Base-by-base conservation (phyloP, 495 filamentous ascomycete species). In the Trichoderma virens region DNA sequence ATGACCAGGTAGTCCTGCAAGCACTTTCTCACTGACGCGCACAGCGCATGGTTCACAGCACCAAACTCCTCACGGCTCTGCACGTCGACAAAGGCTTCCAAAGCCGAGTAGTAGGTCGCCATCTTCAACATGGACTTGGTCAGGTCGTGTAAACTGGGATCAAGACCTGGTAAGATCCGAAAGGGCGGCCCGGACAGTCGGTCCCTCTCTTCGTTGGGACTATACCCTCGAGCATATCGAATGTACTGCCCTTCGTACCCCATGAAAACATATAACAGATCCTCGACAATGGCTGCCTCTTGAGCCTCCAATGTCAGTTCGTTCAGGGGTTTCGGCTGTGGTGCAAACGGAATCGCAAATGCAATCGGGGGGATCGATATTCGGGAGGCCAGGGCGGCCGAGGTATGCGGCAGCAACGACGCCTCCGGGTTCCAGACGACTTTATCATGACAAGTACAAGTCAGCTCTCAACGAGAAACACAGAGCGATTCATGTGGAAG, bases 191-290 rank as follows among this genome's bases (percentile, higher is more conserved):
- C 94, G 1, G 85, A 80, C 61, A 98, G 77, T 20, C 92, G 86
- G 72, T 94, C 91, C 65, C 92, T 92, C 73, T 98, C 94, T 14
- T 86, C 82, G 6, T 82, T 74, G 0, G 94, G 91, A 65, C 96
- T 88, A 74, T 96, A 97, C 2, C 85, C 82, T 63, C 86, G 85
- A 41, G 81, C 80, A 68, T 91, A 98, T 65, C 92, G 91, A 67
- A 98, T 90, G 73, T 97, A 97, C 73, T 96, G 92, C 31, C 94
- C 94, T 76, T 98, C 94, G 66, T 91, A 95, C n/a, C 94, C 94
- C 93, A 98, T 97, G 67, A 97, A 93, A 3, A 95, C 92, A 73
- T 92, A 97, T 38, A 97, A 73, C 25, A 98, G 76, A 69, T 98
- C 94, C 67, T 97, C 93, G 61, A 98, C 76, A 13, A 98, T 88